Conservation (phyloP, 2,329 filamentous ascomycete genomes). For the Paecilomyces formosus region DNA sequence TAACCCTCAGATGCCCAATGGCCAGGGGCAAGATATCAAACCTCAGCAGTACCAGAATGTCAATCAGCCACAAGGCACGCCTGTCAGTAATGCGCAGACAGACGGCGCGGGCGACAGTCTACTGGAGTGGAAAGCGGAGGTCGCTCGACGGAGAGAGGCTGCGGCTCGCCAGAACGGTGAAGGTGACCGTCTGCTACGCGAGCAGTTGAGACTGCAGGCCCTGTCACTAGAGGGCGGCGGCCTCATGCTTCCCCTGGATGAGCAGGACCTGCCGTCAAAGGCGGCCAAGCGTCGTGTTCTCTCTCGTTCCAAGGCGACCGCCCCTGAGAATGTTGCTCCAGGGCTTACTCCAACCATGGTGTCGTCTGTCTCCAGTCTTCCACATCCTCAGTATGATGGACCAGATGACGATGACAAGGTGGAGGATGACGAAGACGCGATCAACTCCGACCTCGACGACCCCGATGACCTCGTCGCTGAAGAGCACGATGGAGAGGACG, state of each 20-base stretch:
- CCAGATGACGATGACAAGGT: constrained; percentile 46
- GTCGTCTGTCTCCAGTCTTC: constrained; percentile 10
- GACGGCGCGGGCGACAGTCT: constrained; percentile 62
- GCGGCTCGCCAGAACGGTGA: constrained; percentile 26
- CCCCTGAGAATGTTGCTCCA: constrained; percentile 4
- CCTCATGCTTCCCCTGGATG: constrained; percentile 35
- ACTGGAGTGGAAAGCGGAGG: constrained; percentile 46
- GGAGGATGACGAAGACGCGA: constrained; percentile 80
- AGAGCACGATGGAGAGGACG: constrained; percentile 80
- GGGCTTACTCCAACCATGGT: constrained; percentile 1
- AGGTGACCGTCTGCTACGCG: constrained; percentile 32
- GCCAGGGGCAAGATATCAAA: constrained; percentile 36
- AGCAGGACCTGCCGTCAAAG: constrained; percentile 26
- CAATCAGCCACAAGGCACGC: constrained; percentile 31
- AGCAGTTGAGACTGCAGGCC: constrained; percentile 35
- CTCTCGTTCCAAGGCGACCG: not conserved
- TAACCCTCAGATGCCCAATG: constrained; percentile 27
- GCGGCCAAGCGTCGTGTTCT: constrained; percentile 31
- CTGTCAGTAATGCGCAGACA: constrained; percentile 54
- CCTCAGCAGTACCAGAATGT: constrained; percentile 29
- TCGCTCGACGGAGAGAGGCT: constrained; percentile 34
- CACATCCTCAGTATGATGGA: constrained; percentile 51
- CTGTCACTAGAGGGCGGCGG: constrained; percentile 39
- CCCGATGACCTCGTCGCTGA: constrained; percentile 78
- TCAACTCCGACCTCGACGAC: constrained; percentile 97